Conservation (phyloP, 371 early-diverging fungal genomes). For the Aphelidium insulamus region DNA sequence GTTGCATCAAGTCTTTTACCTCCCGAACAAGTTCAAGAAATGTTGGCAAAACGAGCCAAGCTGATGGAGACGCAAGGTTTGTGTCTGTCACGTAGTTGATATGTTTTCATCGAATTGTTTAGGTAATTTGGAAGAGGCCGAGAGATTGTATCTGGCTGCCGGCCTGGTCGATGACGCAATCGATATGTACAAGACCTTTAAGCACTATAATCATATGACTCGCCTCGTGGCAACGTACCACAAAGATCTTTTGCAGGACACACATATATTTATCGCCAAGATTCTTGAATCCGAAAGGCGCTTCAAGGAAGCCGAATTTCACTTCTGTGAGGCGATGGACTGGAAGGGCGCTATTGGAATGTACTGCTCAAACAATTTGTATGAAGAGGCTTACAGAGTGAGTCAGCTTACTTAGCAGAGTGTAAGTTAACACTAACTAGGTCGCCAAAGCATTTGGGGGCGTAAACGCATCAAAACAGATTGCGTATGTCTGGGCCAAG, state of each 20-base stretch:
- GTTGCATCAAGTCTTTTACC: conserved; percentile 23
- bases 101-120: not conserved
- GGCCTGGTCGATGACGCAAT: conserved; percentile 29
- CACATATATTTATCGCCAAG: conserved; percentile 24
- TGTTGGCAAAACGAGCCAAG: conserved; percentile 22
- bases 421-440: conserved; percentile 2
- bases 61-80: conserved; percentile 20
- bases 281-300: conserved; percentile 25
- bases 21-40: conserved; percentile 16
- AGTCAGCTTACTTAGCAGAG: not conserved
- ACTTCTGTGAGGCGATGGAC: conserved; percentile 24
- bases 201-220: conserved; percentile 28
- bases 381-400: conserved; percentile 28
- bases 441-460: conserved; percentile 25
- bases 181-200: conserved; percentile 32
- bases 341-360: conserved; percentile 32
- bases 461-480: conserved; percentile 22
- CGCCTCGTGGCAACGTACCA: conserved; percentile 25
- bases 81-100: not conserved
- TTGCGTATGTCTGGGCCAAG: conserved; percentile 32
- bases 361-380: conserved; percentile 25
- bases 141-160: conserved; percentile 23
- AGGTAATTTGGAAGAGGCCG: conserved; percentile 26
- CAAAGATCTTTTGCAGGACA: conserved; percentile 23
- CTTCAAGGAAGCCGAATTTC: conserved; percentile 23